Conservation (phyloP, 306 rosid species). For the Quercus wislizeni region DNA sequence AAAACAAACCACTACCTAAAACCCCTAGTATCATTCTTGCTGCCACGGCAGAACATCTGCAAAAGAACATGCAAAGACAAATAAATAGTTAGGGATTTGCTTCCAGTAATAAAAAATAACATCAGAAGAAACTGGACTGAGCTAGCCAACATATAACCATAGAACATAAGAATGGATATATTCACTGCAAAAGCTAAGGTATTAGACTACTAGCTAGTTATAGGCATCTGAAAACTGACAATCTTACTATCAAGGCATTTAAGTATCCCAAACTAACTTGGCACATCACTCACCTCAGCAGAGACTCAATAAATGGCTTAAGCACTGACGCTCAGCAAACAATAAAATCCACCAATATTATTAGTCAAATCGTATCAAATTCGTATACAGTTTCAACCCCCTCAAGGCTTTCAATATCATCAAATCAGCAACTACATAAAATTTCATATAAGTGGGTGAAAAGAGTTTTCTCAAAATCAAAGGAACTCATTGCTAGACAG, state of each 20-base stretch:
- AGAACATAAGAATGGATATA: neutral
- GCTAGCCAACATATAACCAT: neutral
- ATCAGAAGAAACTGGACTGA: neutral
- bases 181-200: neutral
- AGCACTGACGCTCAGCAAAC: neutral
- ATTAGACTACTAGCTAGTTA: neutral
- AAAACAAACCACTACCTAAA: slow-evolving; percentile 64
- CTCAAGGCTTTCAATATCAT: neutral
- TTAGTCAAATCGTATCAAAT: neutral
- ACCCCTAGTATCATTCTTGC: slow-evolving; percentile 86
- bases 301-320: neutral
- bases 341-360: neutral
- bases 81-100: slow-evolving; percentile 20
- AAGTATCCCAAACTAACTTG: neutral
- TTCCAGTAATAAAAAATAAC: neutral
- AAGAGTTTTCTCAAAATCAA: neutral
- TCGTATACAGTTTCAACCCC: neutral
- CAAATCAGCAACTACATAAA: neutral
- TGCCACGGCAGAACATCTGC: slow-evolving; percentile 96
- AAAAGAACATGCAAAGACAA: slow-evolving; percentile 29
- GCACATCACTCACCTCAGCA: neutral
- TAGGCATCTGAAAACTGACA: neutral
- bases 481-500: neutral
- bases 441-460: neutral
- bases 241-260: neutral